A percentile compares a stretch with the other conserved stretches of the same genome.
Evolutionary conservation across 805 yeast genomes (phyloP).

Genomic region (Metschnikowia lochheadii): DNA sequence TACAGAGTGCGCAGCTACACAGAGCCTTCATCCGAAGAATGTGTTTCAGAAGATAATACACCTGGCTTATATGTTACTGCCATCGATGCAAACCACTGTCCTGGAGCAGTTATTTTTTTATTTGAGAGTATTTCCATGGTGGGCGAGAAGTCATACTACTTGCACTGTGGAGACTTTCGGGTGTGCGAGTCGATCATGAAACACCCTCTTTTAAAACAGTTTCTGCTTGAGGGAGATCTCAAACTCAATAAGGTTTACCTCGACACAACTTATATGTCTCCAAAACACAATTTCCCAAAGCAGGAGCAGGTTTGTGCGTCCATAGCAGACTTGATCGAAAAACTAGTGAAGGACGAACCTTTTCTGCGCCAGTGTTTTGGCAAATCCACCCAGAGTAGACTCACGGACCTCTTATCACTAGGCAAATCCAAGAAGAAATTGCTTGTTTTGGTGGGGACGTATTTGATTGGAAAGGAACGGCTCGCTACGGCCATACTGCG

Average conservation of each 20-base stretch:
- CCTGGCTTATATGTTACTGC: constrained; percentile 51
- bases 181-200: constrained; percentile 52
- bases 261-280: constrained; percentile 87
- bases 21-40: constrained; percentile 18
- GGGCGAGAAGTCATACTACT: constrained; percentile 27
- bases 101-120: constrained; percentile 84
- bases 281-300: constrained; percentile 69
- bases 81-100: constrained; percentile 92
- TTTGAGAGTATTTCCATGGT: constrained; percentile 46
- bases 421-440: constrained; percentile 29
- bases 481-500: constrained; percentile 66
- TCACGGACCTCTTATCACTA: constrained; percentile 32
- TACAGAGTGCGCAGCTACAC: constrained; percentile 22
- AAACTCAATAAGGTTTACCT: constrained; percentile 63
- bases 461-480: constrained; percentile 89
- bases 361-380: constrained; percentile 34
- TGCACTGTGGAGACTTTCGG: constrained; percentile 95
- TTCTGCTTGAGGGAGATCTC: constrained; percentile 11
- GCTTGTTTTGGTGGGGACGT: constrained; percentile 75
- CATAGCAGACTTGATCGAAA: constrained; percentile 50
- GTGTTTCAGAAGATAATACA: constrained; percentile 2
- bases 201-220: constrained; percentile 28
- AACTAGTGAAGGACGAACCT: constrained; percentile 26
- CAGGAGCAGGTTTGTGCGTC: constrained; percentile 64
- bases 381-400: constrained; percentile 30